Evolutionary conservation across 129 eudicot species (phyloP).

Genomic region (Lonicera japonica): DNA sequence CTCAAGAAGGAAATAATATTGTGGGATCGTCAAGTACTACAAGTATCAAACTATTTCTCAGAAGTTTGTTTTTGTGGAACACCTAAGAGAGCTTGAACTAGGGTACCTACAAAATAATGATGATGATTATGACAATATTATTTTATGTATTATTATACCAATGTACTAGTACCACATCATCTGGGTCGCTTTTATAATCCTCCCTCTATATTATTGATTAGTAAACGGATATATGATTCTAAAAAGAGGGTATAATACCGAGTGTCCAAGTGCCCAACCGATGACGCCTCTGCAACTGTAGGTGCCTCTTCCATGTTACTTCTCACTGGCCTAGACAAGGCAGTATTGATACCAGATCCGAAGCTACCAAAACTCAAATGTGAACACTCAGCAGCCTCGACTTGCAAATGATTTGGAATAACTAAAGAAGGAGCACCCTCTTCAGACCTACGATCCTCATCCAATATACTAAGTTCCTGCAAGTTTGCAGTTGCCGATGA

Average conservation of each 20-base stretch:
- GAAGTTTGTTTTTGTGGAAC: no score
- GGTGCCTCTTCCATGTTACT: constrained; percentile 51
- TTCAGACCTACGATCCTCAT: constrained; percentile 48
- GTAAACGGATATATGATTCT: neutral
- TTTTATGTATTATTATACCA: no score
- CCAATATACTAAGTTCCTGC: constrained; percentile 60
- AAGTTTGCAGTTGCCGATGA: constrained; percentile 65
- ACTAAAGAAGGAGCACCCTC: constrained; percentile 71
- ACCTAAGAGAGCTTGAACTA: no score
- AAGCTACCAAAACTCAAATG: constrained; percentile 96
- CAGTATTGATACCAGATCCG: constrained; percentile 49
- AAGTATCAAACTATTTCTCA: no score
- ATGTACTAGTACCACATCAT: no score
- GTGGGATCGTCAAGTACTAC: no score
- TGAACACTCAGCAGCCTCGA: constrained; percentile 76
- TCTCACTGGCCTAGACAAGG: constrained; percentile 40
- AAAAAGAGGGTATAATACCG: constrained; percentile 37
- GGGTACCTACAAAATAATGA: no score
- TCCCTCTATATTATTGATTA: no score
- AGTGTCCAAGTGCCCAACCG: constrained; percentile 48
- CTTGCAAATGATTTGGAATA: constrained; percentile 88
- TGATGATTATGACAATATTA: no score
- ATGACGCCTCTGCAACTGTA: constrained; percentile 45
- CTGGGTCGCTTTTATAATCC: no score
- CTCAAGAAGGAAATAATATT: no score